phyloP scores from a whole-genome alignment of 2,329 filamentous ascomycete species.

The Aspergillus uvarum region DNA sequence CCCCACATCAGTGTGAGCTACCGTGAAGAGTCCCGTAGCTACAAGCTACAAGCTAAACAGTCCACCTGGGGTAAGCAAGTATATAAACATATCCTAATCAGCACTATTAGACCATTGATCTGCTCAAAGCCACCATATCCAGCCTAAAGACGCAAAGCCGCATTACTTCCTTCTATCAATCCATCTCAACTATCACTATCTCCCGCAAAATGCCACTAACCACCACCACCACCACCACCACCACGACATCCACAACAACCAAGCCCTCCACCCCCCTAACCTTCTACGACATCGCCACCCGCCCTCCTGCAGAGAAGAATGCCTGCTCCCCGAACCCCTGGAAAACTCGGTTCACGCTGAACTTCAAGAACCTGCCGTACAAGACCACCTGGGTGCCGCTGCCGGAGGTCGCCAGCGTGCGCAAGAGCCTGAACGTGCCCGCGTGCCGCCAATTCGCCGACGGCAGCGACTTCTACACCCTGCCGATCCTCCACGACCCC shows the following conservation, averaged over 20 bases:
- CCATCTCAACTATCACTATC: neutral
- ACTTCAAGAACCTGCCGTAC: constrained; percentile 51
- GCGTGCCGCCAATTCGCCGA: constrained; percentile 57
- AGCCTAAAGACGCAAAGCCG: neutral
- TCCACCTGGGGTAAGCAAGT: too few relatives aligned
- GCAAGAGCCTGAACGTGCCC: constrained; percentile 47
- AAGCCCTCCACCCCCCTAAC: constrained; percentile 25
- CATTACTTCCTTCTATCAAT: neutral
- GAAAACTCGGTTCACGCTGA: constrained; percentile 53
- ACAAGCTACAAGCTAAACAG: too few relatives aligned
- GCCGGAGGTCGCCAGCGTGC: constrained; percentile 53
- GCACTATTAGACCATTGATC: too few relatives aligned
- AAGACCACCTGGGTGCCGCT: constrained; percentile 55
- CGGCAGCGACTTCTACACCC: constrained; percentile 59
- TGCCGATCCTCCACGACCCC: constrained; percentile 57
- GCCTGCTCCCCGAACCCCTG: constrained; percentile 51
- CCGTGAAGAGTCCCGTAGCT: too few relatives aligned
- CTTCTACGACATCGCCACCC: constrained; percentile 52
- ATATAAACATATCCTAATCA: too few relatives aligned
- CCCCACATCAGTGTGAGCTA: neutral
- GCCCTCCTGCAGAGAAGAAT: constrained; percentile 30
- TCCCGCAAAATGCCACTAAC: neutral
- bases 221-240: neutral
- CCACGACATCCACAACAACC: constrained; percentile 15
- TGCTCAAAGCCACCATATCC: neutral